Evolutionary conservation across 2,329 filamentous ascomycete species (phyloP).

Genomic region (Colletotrichum sp.): DNA sequence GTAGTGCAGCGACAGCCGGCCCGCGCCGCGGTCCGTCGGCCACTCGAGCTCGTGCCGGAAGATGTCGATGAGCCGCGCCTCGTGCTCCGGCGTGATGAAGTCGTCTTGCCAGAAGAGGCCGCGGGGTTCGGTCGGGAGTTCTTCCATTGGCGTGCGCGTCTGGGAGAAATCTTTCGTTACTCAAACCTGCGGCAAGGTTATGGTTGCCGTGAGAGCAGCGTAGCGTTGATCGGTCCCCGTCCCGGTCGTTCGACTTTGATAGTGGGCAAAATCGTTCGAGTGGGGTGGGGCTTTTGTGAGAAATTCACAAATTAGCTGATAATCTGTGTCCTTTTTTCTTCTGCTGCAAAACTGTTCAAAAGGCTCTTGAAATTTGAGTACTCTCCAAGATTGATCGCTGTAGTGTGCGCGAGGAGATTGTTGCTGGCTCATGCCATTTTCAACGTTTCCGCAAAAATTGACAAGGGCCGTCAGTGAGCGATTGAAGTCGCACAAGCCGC

Average conservation of each 20-base stretch:
- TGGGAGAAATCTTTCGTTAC: no score
- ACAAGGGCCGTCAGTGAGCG: neutral
- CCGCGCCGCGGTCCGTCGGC: constrained; percentile 44
- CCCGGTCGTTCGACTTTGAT: neutral
- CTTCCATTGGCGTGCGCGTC: constrained; percentile 22
- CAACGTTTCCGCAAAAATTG: neutral
- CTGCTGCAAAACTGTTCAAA: neutral
- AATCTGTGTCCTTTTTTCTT: no score
- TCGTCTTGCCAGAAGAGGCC: constrained; percentile 50
- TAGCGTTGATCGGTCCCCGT: neutral
- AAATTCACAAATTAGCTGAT: neutral
- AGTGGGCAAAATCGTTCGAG: neutral
- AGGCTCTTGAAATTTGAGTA: neutral
- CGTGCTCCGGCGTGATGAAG: constrained; percentile 51
- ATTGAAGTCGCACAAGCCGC: neutral
- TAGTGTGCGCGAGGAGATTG: neutral
- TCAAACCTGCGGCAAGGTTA: no score
- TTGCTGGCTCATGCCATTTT: neutral
- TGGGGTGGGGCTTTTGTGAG: neutral
- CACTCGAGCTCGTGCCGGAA: constrained; percentile 50
- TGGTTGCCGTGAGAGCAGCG: no score
- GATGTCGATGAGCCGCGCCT: constrained; percentile 45
- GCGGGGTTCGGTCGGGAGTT: constrained; percentile 32
- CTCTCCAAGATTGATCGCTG: accelerated
- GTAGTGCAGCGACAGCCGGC: constrained; percentile 56